These are phyloP conservation scores for Talaromyces albobiverticillius DNA, from an alignment of 2,329 filamentous ascomycete genomes.

Conservation along the genomic window DNA sequence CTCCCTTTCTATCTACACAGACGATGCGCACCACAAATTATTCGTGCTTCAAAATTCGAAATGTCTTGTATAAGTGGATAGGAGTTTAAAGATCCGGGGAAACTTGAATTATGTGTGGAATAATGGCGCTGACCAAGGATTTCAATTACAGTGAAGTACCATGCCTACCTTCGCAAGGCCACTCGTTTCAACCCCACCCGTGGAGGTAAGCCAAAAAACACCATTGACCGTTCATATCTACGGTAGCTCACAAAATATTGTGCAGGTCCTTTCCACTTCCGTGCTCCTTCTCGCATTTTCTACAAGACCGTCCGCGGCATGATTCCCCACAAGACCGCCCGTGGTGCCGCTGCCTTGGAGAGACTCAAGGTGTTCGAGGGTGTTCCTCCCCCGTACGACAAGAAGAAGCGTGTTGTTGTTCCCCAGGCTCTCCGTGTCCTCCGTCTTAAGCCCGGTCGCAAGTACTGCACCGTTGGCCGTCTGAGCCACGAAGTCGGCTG, in stretches of 20 bases:
- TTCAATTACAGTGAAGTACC: conserved; percentile 87
- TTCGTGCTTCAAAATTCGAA: conserved; percentile 15
- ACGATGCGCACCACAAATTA: neutral
- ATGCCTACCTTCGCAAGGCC: conserved; percentile 99
- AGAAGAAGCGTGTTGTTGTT: conserved; percentile 99
- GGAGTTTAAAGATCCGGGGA: too few species aligned
- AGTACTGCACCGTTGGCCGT: conserved; percentile 99
- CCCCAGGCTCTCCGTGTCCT: conserved; percentile 96
- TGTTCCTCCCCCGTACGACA: conserved; percentile 98
- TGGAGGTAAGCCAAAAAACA: conserved; percentile 67
- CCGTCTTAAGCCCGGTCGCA: conserved; percentile 96
- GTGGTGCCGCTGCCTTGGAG: conserved; percentile 93
- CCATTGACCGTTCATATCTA: neutral
- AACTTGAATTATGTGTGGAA: neutral
- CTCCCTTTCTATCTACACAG: neutral
- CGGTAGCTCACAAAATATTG: conserved; percentile 16
- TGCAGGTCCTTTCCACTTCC: conserved; percentile 98
- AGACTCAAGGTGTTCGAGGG: conserved; percentile 99
- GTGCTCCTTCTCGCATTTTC: conserved; percentile 98
- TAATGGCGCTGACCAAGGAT: conserved; percentile 46
- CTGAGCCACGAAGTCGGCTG: conserved; percentile 99
- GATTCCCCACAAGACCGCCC: conserved; percentile 99
- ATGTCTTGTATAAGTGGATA: conserved; percentile 10
- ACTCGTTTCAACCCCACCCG: conserved; percentile 99
- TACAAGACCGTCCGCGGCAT: conserved; percentile 99